These are phyloP conservation scores for Leishmania gerbilli DNA, from an alignment of 208 protist genomes.

Conservation along the genomic window DNA sequence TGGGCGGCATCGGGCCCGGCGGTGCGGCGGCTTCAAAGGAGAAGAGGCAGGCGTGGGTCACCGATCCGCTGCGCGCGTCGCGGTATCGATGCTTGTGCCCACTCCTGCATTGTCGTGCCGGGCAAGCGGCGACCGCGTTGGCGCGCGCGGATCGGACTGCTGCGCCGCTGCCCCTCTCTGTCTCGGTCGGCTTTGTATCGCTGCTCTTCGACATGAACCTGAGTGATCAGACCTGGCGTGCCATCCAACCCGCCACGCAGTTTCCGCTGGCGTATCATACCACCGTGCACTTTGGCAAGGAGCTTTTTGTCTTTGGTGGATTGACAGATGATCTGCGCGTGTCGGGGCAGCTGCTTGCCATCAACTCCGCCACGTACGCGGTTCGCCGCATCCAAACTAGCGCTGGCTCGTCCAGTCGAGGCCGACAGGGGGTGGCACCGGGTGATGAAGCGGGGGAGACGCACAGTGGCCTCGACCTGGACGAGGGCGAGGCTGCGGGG, in stretches of 20 bases:
- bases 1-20: conserved; percentile 78
- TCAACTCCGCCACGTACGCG: conserved; percentile 60
- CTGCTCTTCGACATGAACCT: conserved; percentile 86
- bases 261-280: conserved; percentile 82
- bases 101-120: conserved; percentile 16
- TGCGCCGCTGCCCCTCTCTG: background rate
- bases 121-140: background rate
- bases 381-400: conserved; percentile 44
- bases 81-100: conserved; percentile 37
- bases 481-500: background rate
- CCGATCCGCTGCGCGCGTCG: conserved; percentile 28
- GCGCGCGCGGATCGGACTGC: conserved; percentile 1
- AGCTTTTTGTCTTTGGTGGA: conserved; percentile 85
- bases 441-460: conserved; percentile 1
- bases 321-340: conserved; percentile 67
- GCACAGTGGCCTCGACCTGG: background rate
- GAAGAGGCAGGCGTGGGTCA: conserved; percentile 7
- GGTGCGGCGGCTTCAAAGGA: conserved; percentile 23
- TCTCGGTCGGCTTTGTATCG: conserved; percentile 67
- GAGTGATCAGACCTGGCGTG: conserved; percentile 66
- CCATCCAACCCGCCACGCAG: conserved; percentile 54
- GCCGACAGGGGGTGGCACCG: background rate
- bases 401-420: background rate
- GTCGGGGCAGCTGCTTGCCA: conserved; percentile 65
- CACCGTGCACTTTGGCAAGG: conserved; percentile 48